Evolutionary conservation across 805 yeast species (phyloP), one percentile per base, ranked within the genome.

Genomic region (Ogataea nonfermentans): DNA sequence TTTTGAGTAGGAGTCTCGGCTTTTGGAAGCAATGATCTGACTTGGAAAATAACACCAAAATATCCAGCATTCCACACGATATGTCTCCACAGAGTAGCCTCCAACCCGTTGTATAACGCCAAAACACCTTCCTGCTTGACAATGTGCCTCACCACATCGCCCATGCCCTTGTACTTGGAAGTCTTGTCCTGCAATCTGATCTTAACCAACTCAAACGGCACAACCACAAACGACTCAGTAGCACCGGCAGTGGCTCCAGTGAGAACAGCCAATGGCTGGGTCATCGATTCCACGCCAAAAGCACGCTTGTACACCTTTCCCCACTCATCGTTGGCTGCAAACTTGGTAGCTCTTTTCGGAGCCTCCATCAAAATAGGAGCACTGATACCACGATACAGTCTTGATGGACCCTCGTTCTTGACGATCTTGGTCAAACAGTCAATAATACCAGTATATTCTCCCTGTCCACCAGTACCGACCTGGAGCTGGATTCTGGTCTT

Each of bases 211-310:
- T 93, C 99, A 61, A 93, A 93, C 12, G 99, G 99, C 29, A 93
- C 98, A 40, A 93, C 98, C 30, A 93, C 96, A 61, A 90, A 88
- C 2, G 96, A 79, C 65, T 93, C 99, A 32, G 90, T 82, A 26
- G 96, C 95, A 70, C 99, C 99, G 6, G 99, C 99, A 43, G 95
- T 84, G 25, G 98, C 97, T 68, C 99, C 99, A 29, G 96, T 86
- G 52, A 91, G 71, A 40, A 93, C 70, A 2, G 97, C 88, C 58
- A 93, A 70, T 7, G 84, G 79, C 67, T 91, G 98, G 47, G 71
- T 85, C 78, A 84, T 75, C 48, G 75, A 63, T 7, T 71, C 62
- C 31, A 84, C 73, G 37, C 87, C 95, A 61, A 90, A 88, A 14
- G 68, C 61, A 22, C 71, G 70, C 51, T 78, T 78, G 74, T 89